Base-by-base conservation (phyloP, 352 stramenopile species). In the Poterioochromonas sp. region DNA sequence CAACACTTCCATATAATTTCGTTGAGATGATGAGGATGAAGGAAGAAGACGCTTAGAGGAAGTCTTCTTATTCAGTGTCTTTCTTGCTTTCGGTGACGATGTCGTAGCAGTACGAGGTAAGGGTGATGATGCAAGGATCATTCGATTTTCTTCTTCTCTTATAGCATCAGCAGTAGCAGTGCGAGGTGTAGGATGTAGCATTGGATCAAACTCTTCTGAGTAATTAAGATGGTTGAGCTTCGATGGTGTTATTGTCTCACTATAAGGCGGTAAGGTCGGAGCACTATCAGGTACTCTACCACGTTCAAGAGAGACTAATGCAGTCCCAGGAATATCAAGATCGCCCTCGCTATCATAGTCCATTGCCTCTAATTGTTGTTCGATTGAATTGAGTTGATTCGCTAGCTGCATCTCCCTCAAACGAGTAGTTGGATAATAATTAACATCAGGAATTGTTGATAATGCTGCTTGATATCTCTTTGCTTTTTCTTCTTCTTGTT, bases 371-470 rank as follows among this genome's bases (percentile, higher is more conserved):
- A 58, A 58, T 26, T 15, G 26, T 26, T 26, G 26, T 26, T 58
- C 26, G 15, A 26, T 15, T 58, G 47, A 58, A 58, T 58, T 15
- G 47, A 26, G 15, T 15, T 15, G 47, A 58, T 26, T 58, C 47
- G 47, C 26, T 26, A 26, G 15, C 47, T 26, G 47, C 47, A 58
- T 58, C 26, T 58, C 15, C 47, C 26, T 58, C 47, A 58, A 58
- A 58, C 5, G 12, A 12, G 54, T 65, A 8, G 62, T 71, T 12
- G 62, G 62, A 43, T 44, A 71, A 44, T 71, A 71, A 41, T 20
- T 29, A 29, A 71, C 32, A 26, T 47, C 8, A 44, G 62, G 62
- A 40, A 71, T 40, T 5, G 62, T 71, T 8, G 8, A 3, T 5
- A 71, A 15, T 11, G 34, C 11, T 44, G 11, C 8, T 43, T 47